Percentiles rank a stretch among this genome's conserved stretches.
phyloP scores from a whole-genome alignment of 345 rosid genomes.

The Salix purpurea region DNA sequence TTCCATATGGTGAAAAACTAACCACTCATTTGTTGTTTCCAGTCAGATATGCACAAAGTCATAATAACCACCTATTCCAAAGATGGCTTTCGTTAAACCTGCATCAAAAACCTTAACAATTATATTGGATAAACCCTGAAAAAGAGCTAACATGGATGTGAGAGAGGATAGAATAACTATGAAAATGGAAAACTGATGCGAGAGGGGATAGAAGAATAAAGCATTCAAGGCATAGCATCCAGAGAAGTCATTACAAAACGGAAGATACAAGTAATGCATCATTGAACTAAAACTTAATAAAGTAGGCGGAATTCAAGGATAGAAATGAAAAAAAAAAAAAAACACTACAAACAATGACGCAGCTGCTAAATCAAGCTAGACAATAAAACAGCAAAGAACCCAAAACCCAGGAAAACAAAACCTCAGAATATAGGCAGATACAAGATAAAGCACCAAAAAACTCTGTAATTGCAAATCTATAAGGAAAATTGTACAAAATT shows the following conservation, averaged over 20 bases:
- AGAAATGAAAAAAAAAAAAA: not conserved
- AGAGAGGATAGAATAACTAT: not conserved
- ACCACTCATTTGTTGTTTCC: constrained; percentile 8
- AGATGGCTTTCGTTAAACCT: not conserved
- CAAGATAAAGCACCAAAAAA: not conserved
- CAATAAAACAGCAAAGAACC: constrained; percentile 8
- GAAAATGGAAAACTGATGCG: not conserved
- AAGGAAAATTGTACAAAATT: not conserved
- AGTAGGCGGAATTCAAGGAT: not conserved
- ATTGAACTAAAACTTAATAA: not conserved
- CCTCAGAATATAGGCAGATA: not conserved
- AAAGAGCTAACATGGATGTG: not conserved
- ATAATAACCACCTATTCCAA: not conserved
- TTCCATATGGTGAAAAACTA: constrained; percentile 42
- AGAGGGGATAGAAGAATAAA: not conserved
- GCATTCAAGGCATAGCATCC: not conserved
- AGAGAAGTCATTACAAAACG: not conserved
- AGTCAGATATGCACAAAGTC: constrained; percentile 4
- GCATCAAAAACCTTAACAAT: not conserved
- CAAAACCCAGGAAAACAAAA: constrained; percentile 9
- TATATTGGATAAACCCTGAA: not conserved
- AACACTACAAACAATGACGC: not conserved
- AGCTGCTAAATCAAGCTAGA: not conserved
- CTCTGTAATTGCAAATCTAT: not conserved
- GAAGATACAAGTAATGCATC: not conserved